Base-by-base conservation (phyloP, 495 filamentous ascomycete genomes). In the Aspergillus bertholletiae region DNA sequence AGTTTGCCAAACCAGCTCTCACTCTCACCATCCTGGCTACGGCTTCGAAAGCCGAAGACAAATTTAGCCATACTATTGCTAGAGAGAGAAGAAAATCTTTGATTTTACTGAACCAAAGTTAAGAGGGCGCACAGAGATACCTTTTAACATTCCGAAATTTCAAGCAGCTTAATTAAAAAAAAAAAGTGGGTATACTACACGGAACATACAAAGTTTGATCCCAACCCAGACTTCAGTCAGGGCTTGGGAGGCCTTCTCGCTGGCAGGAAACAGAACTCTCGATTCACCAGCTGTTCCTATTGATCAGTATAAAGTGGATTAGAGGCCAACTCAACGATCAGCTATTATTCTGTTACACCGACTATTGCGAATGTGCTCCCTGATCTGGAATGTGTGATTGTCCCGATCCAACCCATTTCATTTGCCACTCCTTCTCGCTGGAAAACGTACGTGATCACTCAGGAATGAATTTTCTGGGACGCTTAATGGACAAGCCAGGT, bases 51-150 rank as follows among this genome's bases (percentile, higher is more conserved):
- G 24, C 50, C 11, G 22, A 26, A 34, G 39, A 48, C 48, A 24
- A 55, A 35, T 11, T 55, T 55, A 17, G 45, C 37, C 57, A 59
- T 59, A 28, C 2, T 27, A 32, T 35, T 34, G 46, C n/a, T 35
- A 17, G 43, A 35, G 37, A 51, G 30, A 27, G 13, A 12, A 41
- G 15, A 28, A 30, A 28, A 17, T 40, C 15, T 40, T 26, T 1
- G 3, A 32, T 32, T 32, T 1, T 9, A 35, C 9, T 40, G 12
- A 17, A n/a, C 23, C 21, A 20, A 30, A 24, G 13, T 13, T 8
- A 40, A n/a, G 37, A 8, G 37, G 13, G 17, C n/a, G 34, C 24
- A 5, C 51, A 23, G 48, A 49, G 13, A 18, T 11, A n/a, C 18
- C 37, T 12, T 32, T 13, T 22, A 51, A 39, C 39, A 37, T 5